Evolutionary conservation across 78 protist genomes (phyloP), one percentile per base, ranked within the genome.

Genomic region (Dictyostelium capitatum): DNA sequence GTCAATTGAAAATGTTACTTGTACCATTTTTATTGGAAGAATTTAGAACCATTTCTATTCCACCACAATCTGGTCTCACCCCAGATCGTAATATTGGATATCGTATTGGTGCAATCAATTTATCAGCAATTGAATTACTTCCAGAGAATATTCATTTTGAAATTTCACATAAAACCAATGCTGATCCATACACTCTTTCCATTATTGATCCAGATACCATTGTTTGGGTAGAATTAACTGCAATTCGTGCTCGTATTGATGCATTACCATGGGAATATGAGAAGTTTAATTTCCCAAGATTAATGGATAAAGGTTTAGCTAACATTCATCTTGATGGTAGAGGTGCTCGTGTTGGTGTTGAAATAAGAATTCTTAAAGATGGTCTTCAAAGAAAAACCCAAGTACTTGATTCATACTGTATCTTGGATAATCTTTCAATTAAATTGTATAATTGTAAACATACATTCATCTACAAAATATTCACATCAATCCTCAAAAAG

Each of bases 141-240:
- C 93, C 93, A 46, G 93, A 87, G 41, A 87, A 87, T 25, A 87
- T 87, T 50, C 93, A 87, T 87, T 78, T 87, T 59, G 93, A 87
- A 87, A 77, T 87, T 19, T 59, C 85, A 0, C 93, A 87, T 75
- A 87, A 87, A n/a, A 41, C 80, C 50, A 87, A 87, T 51, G 79
- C 93, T 37, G 93, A 87, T 67, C 93, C 93, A 64, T 87, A 87
- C 50, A 87, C 93, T 3, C 84, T 87, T 30, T 78, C 83, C 6
- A 65, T 87, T 28, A 57, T 77, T 64, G 93, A 87, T 50, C 93
- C 93, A 64, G 93, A 87, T 54, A 87, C 93, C 11, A 54, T 87
- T 15, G 84, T 87, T 65, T 87, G 93, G 93, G 70, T 87, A 30
- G 93, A 87, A 50, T 56, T 84, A 2, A 87, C 93, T 32, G 25